Evolutionary conservation across 352 stramenopile genomes (phyloP), one percentile per base, ranked within the genome.

Genomic region (Paralagenidium karlingii): DNA sequence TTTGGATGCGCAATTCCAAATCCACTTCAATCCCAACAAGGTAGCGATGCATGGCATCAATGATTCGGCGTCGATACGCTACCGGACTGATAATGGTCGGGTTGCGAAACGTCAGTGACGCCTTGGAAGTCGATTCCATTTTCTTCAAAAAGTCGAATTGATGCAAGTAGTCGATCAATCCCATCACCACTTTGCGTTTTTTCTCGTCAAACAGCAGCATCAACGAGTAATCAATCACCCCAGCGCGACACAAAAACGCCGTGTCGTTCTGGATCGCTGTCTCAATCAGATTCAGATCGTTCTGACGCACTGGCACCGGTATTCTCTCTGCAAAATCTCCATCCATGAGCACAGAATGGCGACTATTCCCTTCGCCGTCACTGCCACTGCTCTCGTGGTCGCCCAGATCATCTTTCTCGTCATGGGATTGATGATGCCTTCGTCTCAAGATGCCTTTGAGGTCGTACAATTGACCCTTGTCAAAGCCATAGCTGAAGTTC

Each of bases 131-230:
- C 15, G 78, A 92, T 50, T 92, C 78, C 67, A 92, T 88, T 39
- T 88, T 88, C 47, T 92, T 92, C 13, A 92, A 44, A 42, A 92
- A 86, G 45, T 92, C 78, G 39, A 86, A 92, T 34, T 92, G 78
- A 38, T 92, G 78, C 40, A 92, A 44, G 36, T 89, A 92, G 43
- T 92, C 78, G 42, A 92, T 92, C 11, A 92, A 50, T 1, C 73
- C 71, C 9, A 86, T 66, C 13, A 85, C 61, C 13, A 92, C 63
- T 45, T 73, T 63, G 0, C 76, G 68, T 13, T 74, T 70, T 12
- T 82, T 56, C 43, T 92, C 78, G 43, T 92, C 71, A 33, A 92
- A 89, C 12, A 82, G 55, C 39, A 92, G 63, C 29, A 88, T 51
- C 74, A 84, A 43, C 18, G 78, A 92, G 47, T 92, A 92, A 47